phyloP scores from a whole-genome alignment of 139 green algal species.

The Picochlorum sp. region DNA sequence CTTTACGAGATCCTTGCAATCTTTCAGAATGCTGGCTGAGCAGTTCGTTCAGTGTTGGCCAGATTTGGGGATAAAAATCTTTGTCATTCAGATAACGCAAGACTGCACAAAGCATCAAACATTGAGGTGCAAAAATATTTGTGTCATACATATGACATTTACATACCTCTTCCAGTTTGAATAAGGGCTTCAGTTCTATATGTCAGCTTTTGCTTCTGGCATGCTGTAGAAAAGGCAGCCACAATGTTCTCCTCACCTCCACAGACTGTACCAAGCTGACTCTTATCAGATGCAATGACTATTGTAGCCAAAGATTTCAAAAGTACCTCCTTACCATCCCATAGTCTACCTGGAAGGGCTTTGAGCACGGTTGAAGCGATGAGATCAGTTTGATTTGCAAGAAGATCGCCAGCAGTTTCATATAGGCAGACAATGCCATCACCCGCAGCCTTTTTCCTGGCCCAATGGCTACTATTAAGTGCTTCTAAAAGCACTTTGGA shows the following conservation, averaged over 20 bases:
- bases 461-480: slow-evolving; percentile 41
- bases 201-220: too few species aligned
- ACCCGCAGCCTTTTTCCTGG: slow-evolving; percentile 48
- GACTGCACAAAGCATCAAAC: too few species aligned
- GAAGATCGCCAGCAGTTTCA: slow-evolving; percentile 27
- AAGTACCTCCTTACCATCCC: slow-evolving; percentile 72
- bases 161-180: too few species aligned
- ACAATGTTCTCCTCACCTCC: slow-evolving; percentile 5
- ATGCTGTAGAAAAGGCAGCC: too few species aligned
- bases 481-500: not conserved
- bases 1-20: too few species aligned
- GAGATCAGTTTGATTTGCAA: slow-evolving; percentile 22
- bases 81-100: too few species aligned
- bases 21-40: too few species aligned
- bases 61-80: too few species aligned
- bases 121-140: too few species aligned
- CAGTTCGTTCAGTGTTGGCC: too few species aligned
- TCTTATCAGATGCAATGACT: slow-evolving; percentile 11
- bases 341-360: slow-evolving; percentile 52
- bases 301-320: slow-evolving; percentile 45
- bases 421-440: slow-evolving; percentile 14
- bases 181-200: too few species aligned
- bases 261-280: slow-evolving; percentile 2
- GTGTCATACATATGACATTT: too few species aligned
- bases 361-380: slow-evolving; percentile 17